A percentile compares a stretch with the other conserved stretches of the same genome.
phyloP scores from a whole-genome alignment of 164 flowering plant species.

The Magnolia kwangsiensis region DNA sequence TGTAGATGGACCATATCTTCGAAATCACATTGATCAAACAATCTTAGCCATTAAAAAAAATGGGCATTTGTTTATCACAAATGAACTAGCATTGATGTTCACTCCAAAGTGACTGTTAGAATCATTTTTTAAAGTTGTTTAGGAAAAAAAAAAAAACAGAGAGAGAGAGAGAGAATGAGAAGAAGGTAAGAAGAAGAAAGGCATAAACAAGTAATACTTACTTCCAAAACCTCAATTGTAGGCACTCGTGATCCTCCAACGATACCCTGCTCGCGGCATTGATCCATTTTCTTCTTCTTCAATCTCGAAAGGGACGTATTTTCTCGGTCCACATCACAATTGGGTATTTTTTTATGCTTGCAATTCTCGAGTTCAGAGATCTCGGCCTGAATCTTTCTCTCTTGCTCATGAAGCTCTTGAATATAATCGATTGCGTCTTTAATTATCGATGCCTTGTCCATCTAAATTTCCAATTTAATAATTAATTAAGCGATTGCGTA shows the following conservation, averaged over 20 bases:
- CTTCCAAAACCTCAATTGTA: slow-evolving; percentile 62
- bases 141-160: not conserved
- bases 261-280: slow-evolving; percentile 12
- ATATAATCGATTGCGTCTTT: slow-evolving; percentile 76
- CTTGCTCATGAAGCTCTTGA: slow-evolving; percentile 69
- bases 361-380: slow-evolving; percentile 50
- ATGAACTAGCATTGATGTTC: no score
- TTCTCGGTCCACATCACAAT: slow-evolving; percentile 4
- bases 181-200: not conserved
- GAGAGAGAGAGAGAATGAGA: no score
- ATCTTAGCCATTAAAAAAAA: no score
- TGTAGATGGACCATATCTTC: no score
- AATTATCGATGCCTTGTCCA: slow-evolving; percentile 86
- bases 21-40: no score
- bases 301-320: slow-evolving; percentile 9
- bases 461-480: slow-evolving; percentile 29
- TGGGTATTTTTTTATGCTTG: slow-evolving; percentile 22
- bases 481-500: slow-evolving; percentile 1
- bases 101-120: no score
- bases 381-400: slow-evolving; percentile 47
- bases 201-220: slow-evolving; percentile 6
- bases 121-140: not conserved
- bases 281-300: slow-evolving; percentile 44
- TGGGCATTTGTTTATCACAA: no score
- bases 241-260: slow-evolving; percentile 18